These are phyloP conservation scores for Acanthamoeba rhysodes DNA, from an alignment of 208 protist species.

Conservation along the genomic window DNA sequence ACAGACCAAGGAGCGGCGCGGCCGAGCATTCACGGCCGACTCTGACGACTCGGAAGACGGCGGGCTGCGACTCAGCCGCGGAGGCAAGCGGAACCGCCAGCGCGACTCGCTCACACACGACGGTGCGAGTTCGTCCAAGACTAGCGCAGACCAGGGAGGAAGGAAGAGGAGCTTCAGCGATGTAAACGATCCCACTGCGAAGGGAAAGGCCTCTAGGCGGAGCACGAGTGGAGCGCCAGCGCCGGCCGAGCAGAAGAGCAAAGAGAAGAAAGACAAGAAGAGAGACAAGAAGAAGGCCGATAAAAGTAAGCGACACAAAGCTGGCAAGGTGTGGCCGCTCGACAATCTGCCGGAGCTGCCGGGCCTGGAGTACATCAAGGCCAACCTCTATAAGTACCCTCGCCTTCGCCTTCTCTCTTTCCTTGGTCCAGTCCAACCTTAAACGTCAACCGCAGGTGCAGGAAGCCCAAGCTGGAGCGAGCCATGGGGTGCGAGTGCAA, in stretches of 20 bases:
- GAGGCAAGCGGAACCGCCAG: neutral
- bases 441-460: neutral
- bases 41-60: neutral
- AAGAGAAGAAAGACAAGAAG: neutral
- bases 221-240: neutral
- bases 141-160: neutral
- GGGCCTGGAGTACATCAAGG: neutral
- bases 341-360: neutral
- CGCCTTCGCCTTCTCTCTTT: neutral
- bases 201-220: neutral
- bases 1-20: neutral
- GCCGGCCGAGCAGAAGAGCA: neutral
- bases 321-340: neutral
- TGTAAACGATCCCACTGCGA: neutral
- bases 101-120: neutral
- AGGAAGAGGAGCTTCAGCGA: slow-evolving; percentile 7
- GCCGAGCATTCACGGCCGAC: neutral
- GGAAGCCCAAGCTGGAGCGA: neutral
- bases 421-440: neutral
- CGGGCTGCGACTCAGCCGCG: neutral
- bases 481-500: neutral
- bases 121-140: neutral
- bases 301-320: neutral
- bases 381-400: neutral
- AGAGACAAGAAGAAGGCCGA: neutral